phyloP scores from a whole-genome alignment of 441 rosid species.

The Isatis lusitanica region DNA sequence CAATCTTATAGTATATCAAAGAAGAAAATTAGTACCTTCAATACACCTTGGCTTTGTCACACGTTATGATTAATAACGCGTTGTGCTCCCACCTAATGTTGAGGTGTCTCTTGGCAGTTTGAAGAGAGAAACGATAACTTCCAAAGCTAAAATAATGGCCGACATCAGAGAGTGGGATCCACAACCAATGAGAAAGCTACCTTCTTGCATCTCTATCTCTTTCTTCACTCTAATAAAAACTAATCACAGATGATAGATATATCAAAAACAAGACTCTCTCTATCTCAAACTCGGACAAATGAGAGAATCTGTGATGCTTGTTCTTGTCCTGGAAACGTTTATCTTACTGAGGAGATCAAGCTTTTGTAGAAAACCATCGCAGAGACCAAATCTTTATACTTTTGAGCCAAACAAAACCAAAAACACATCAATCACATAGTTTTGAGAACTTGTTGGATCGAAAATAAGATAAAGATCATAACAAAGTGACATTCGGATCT shows the following conservation, averaged over 20 bases:
- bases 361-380: neutral
- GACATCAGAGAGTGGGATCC: conserved; percentile 8
- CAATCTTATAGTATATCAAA: conserved; percentile 8
- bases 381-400: neutral
- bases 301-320: neutral
- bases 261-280: neutral
- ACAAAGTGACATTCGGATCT: too few species aligned
- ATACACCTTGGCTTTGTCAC: neutral
- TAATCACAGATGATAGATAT: neutral
- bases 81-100: conserved; percentile 5
- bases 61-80: neutral
- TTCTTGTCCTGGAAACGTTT: neutral
- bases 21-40: neutral
- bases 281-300: neutral
- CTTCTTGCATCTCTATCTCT: conserved; percentile 1
- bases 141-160: neutral
- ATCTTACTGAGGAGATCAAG: neutral
- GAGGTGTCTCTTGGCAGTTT: conserved; percentile 11
- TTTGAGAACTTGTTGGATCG: neutral
- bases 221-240: neutral
- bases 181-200: conserved; percentile 21
- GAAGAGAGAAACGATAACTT: neutral
- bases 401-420: neutral
- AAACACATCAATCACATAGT: neutral
- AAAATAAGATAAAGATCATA: too few species aligned